Evolutionary conservation across 305 asterid species (phyloP), one percentile per base, ranked within the genome.

Genomic region (Fraxinus latifolia): DNA sequence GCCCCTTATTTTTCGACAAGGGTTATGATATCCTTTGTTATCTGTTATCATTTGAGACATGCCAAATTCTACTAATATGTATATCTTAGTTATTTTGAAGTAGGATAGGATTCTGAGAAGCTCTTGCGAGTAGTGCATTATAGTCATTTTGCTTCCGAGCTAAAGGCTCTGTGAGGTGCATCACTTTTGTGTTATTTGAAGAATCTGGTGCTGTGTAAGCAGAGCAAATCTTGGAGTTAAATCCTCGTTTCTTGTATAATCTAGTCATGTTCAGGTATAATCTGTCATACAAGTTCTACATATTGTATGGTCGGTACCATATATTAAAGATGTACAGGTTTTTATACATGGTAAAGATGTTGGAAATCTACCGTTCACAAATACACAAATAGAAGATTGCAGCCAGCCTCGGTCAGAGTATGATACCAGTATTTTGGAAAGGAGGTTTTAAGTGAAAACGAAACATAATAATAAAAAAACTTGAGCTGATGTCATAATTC

Each of bases 121-220:
- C 44, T 71, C 15, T 37, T 44, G 53, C 53, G 14, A 27, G 8
- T 27, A 68, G 74, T 50, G 81, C 78, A 25, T 50, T 27, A 47
- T 67, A 25, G 79, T 37, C 76, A 74, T 74, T 81, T 34, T 82
- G 77, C 89, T 86, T 84, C 84, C 85, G 87, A 78, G 79, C 82
- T 85, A 32, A 85, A 73, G 90, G 89, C 85, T 87, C 84, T 82
- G 91, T 83, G 84, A 82, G 88, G 89, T 79, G 79, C 15, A 70
- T 47, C 81, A 75, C 33, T 77, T 50, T 29, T 37, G 39, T 44
- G 79, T 80, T 84, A 9, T 73, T 34, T 62, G 27, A 53, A 75
- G 73, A 25, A 36, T 39, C 19, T 62, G 62, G 62, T 21, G 80
- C 36, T 67, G 53, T 67, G 12, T 21, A 7, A 60, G 8, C 31